Percentiles rank a stretch among this genome's conserved stretches.
These are phyloP conservation scores for Kodamaea ohmeri DNA, from an alignment of 1,139 yeast genomes.

Conservation along the genomic window DNA sequence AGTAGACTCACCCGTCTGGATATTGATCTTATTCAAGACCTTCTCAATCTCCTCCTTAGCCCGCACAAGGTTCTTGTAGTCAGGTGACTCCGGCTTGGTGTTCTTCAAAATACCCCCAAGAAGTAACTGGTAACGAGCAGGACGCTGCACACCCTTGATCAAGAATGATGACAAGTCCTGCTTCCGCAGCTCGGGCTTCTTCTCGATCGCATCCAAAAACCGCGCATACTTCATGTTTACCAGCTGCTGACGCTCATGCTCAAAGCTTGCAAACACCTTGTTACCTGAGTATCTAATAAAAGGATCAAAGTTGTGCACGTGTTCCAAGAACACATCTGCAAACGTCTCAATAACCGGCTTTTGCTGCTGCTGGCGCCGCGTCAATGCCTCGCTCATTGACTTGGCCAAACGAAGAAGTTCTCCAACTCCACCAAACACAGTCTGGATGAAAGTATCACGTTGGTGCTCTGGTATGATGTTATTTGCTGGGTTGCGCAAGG, in stretches of 20 bases:
- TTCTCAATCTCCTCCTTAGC: conserved; percentile 77
- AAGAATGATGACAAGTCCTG: conserved; percentile 90
- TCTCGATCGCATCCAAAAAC: conserved; percentile 88
- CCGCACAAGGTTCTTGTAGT: conserved; percentile 63
- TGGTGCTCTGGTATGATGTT: conserved; percentile 86
- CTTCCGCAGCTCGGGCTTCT: conserved; percentile 84
- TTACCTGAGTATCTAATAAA: conserved; percentile 94
- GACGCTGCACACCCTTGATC: conserved; percentile 93
- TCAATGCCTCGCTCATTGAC: conserved; percentile 82
- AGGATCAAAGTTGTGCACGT: conserved; percentile 85
- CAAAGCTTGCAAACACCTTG: conserved; percentile 92
- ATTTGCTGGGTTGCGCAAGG: conserved; percentile 68
- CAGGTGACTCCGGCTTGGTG: conserved; percentile 74
- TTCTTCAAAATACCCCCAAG: conserved; percentile 80
- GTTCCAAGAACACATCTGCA: conserved; percentile 85
- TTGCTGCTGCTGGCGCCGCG: conserved; percentile 82
- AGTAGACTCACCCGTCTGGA: conserved; percentile 91
- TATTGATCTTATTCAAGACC: conserved; percentile 75
- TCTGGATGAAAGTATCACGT: conserved; percentile 83
- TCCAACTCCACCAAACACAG: conserved; percentile 86
- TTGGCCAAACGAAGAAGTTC: conserved; percentile 85
- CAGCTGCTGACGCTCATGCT: conserved; percentile 91
- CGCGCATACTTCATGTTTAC: conserved; percentile 87
- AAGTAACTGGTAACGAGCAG: conserved; percentile 88
- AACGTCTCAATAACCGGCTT: conserved; percentile 78